These are phyloP conservation scores for Macaranga tanarius DNA, from an alignment of 441 rosid genomes.

Conservation along the genomic window DNA sequence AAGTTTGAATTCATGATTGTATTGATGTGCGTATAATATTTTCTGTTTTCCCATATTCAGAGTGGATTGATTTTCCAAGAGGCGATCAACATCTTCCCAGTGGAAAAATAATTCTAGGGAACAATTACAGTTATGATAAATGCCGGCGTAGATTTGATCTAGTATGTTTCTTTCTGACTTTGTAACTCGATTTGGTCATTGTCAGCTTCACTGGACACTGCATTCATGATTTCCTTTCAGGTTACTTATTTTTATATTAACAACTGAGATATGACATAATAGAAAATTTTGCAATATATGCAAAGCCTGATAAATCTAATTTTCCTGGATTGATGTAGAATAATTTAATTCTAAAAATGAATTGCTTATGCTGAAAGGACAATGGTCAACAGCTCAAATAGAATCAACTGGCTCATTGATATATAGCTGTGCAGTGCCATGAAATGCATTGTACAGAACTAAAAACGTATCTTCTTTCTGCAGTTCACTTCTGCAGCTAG, in stretches of 20 bases:
- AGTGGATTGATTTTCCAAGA: constrained; percentile 99
- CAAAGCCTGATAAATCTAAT: background rate
- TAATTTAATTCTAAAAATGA: background rate
- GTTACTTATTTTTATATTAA: background rate
- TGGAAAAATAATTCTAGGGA: constrained; percentile 68
- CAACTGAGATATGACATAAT: background rate
- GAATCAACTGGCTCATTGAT: background rate
- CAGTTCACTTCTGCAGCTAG: background rate
- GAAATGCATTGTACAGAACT: background rate
- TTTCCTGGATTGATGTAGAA: background rate
- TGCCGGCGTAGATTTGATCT: constrained; percentile 96
- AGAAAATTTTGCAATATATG: background rate
- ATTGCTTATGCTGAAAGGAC: background rate
- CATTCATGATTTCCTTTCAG: background rate
- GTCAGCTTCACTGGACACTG: constrained; percentile 1
- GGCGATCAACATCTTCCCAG: constrained; percentile 74
- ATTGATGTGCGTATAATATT: constrained; percentile 10
- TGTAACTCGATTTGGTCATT: background rate
- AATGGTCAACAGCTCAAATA: background rate
- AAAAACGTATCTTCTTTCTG: background rate
- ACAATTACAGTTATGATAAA: constrained; percentile 80
- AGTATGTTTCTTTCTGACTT: constrained; percentile 43
- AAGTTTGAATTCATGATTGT: constrained; percentile 7
- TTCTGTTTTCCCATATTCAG: constrained; percentile 38
- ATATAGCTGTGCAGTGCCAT: background rate